These are phyloP conservation scores for Ophiostoma sp. DNA, from an alignment of 2,329 filamentous ascomycete species.

Conservation along the genomic window DNA sequence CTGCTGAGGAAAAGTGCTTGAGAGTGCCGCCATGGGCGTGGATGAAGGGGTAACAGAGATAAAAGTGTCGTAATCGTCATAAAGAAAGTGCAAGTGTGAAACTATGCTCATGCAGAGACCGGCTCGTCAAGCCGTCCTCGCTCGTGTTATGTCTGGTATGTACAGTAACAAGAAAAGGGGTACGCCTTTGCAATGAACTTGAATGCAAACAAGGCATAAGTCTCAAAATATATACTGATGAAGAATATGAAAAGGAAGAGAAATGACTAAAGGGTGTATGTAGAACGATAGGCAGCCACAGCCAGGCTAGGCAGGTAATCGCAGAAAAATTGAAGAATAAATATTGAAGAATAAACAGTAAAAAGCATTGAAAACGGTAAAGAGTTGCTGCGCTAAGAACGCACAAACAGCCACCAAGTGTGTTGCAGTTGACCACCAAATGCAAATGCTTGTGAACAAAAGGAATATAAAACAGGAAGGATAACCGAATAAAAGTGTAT, in stretches of 20 bases:
- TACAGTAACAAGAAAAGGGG: neutral
- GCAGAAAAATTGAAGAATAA: neutral
- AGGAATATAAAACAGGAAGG: slow-evolving; percentile 15
- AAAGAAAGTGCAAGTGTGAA: neutral
- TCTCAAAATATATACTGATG: neutral
- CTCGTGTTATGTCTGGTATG: neutral
- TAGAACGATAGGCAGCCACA: slow-evolving; percentile 10
- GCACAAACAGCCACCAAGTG: slow-evolving; percentile 14
- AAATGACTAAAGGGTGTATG: slow-evolving; percentile 6
- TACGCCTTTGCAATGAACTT: neutral
- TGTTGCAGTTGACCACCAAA: slow-evolving; percentile 13
- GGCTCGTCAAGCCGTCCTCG: neutral
- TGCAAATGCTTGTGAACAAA: slow-evolving; percentile 19
- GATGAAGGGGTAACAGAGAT: neutral
- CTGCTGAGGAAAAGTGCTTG: neutral
- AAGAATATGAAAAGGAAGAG: neutral
- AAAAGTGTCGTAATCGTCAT: neutral
- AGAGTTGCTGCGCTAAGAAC: slow-evolving; percentile 23
- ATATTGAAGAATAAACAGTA: slow-evolving; percentile 3
- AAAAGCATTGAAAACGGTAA: neutral
- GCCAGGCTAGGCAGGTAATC: slow-evolving; percentile 19
- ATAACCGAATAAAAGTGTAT: slow-evolving; percentile 14
- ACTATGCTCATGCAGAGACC: neutral
- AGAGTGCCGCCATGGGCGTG: neutral
- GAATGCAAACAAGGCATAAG: neutral